Percentiles rank a stretch among this genome's conserved stretches.
These are phyloP conservation scores for Carex myosuroides DNA, from an alignment of 176 grass and related monocot genomes.

Conservation along the genomic window DNA sequence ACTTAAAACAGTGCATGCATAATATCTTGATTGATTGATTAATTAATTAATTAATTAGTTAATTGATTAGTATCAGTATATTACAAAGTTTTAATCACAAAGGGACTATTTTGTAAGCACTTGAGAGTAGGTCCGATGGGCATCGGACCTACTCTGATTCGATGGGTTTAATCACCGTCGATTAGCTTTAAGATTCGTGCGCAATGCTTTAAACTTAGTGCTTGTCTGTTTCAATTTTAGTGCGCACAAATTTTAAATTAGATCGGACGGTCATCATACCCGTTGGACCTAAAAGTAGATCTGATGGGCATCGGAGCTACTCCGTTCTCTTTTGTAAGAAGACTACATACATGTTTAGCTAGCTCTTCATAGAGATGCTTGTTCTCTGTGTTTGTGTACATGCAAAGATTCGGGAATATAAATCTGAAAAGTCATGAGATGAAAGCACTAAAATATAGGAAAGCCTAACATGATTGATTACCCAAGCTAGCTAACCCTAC, in stretches of 20 bases:
- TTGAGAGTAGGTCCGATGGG: too few relatives aligned
- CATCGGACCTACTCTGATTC: too few relatives aligned
- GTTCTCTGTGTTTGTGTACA: not conserved
- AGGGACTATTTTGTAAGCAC: not conserved
- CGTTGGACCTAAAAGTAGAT: too few relatives aligned
- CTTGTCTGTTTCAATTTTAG: too few relatives aligned
- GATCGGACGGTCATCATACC: too few relatives aligned
- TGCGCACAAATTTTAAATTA: too few relatives aligned
- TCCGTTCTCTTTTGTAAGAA: too few relatives aligned
- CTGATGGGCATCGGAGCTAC: too few relatives aligned
- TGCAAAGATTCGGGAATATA: conserved; percentile 4
- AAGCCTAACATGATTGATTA: not conserved
- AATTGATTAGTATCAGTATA: not conserved
- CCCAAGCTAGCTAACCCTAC: not conserved
- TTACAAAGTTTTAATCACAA: not conserved
- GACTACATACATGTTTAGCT: not conserved
- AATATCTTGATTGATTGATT: not conserved
- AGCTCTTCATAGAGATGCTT: not conserved
- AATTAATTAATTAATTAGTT: not conserved
- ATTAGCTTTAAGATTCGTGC: too few relatives aligned
- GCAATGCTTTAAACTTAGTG: too few relatives aligned
- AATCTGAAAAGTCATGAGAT: not conserved
- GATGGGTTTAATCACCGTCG: too few relatives aligned
- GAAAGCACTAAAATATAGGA: conserved; percentile 4
- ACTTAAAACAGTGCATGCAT: too few relatives aligned